Conservation (phyloP, 1,284 basidiomycete genomes). For the Ceratobasidium sp. region DNA sequence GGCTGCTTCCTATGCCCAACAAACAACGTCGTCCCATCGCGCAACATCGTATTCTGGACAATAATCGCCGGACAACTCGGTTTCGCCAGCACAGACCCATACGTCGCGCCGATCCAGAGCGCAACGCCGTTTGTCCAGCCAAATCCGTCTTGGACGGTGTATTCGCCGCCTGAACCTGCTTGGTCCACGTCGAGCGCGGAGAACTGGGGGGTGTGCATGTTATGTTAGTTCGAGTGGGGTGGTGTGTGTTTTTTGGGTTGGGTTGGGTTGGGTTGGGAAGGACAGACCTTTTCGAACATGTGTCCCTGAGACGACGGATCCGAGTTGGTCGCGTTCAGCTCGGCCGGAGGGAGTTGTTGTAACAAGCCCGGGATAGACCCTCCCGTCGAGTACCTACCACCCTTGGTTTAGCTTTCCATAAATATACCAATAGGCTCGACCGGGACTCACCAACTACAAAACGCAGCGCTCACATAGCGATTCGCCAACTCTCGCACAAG, state of each 20-base stretch:
- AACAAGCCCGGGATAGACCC: conserved; percentile 78
- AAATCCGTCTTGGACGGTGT: conserved; percentile 83
- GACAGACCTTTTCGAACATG: conserved; percentile 89
- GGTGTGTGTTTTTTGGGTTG: too few species aligned
- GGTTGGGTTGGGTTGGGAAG: conserved; percentile 57
- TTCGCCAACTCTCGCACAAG: conserved; percentile 80
- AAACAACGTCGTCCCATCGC: conserved; percentile 46
- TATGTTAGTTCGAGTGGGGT: not conserved
- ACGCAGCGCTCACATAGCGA: conserved; percentile 80
- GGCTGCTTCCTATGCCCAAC: conserved; percentile 28
- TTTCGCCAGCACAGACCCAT: conserved; percentile 69
- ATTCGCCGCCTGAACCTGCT: conserved; percentile 87
- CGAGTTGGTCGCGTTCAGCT: conserved; percentile 76
- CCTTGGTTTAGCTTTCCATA: not conserved
- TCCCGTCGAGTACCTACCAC: conserved; percentile 76
- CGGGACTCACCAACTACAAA: conserved; percentile 84
- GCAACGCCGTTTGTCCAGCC: conserved; percentile 93
- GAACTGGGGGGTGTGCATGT: conserved; percentile 51
- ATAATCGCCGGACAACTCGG: conserved; percentile 71
- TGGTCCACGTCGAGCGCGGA: conserved; percentile 74
- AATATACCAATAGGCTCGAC: not conserved
- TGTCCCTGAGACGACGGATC: conserved; percentile 55
- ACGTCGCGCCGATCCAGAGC: conserved; percentile 78
- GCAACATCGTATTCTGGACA: conserved; percentile 46
- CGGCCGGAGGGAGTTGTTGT: conserved; percentile 71